These are phyloP conservation scores for Lactifluus volemus DNA, from an alignment of 768 basidiomycete genomes.

Conservation along the genomic window DNA sequence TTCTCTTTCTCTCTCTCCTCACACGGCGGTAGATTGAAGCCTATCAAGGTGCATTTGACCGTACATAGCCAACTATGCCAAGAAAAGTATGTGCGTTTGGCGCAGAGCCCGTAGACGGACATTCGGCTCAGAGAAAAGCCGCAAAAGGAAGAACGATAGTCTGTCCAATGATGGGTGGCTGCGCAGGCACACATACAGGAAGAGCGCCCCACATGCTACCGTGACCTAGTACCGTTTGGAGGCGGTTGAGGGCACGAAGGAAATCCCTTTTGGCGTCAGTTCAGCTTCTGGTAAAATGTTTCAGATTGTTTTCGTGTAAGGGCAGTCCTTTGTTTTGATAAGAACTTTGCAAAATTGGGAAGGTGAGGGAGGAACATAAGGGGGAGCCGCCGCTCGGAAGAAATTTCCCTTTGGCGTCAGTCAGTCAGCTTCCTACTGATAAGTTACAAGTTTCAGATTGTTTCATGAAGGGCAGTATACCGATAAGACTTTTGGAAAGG, in stretches of 20 bases:
- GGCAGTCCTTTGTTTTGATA: no score
- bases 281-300: no score
- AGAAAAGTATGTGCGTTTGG: neutral
- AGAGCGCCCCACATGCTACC: neutral
- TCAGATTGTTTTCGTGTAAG: no score
- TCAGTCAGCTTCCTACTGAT: no score
- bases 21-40: neutral
- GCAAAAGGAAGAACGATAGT: neutral
- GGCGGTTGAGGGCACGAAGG: neutral
- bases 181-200: conserved; percentile 8
- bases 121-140: neutral
- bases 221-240: neutral
- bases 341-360: no score
- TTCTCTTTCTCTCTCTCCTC: neutral
- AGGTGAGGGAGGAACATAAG: no score
- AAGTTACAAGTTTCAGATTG: no score
- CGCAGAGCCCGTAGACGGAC: neutral
- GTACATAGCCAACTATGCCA: neutral
- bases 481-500: no score
- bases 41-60: neutral
- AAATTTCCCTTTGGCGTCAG: no score
- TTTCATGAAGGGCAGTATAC: no score
- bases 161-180: neutral
- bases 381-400: no score
- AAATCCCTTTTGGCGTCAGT: no score